Evolutionary conservation across 768 basidiomycete species (phyloP), one percentile per base, ranked within the genome.

Genomic region (Leccinum boreale): DNA sequence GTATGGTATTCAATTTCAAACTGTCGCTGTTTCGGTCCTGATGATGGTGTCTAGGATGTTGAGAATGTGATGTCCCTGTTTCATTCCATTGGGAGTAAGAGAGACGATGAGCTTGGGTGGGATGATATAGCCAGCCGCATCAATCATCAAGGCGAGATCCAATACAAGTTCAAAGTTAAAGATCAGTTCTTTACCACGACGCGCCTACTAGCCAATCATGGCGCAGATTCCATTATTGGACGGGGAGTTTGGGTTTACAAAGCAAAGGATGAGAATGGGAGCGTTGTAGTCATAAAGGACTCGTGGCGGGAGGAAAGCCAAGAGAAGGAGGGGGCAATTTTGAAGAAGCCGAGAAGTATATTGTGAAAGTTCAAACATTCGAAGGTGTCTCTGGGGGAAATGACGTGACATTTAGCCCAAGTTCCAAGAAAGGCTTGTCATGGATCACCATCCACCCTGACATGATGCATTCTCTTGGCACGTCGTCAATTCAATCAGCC

Each of bases 251-350:
- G 53, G 8, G 57, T 63, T 0, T 62, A 59, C 12, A 21, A 59
- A 52, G 61, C 52, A 0, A 9, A 15, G 47, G 61, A 62, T 2
- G 19, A 23, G 10, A 2, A 36, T 0, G 49, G 44, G 2, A 42
- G 26, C 0, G 17, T 12, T 0, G 49, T 62, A 1, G 56, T 9
- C 1, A 57, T 62, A 4, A 62, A 65, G 24, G 46, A 57, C 7
- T 62, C 56, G 0, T 65, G 65, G 60, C 19, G 58, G 28, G 52
- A 63, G 3, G 4, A 50, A 26, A n/a, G 26, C 17, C 36, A 24
- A 3, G 51, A 52, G 11, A 23, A 9, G 3, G 51, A 52, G 6
- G 35, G 35, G 1, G 8, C 0, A 14, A 52, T 39, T 11, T 12
- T 52, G 23, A 8, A n/a, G 51, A 24, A n/a, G 51, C 35, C 2